A percentile compares a stretch with the other conserved stretches of the same genome.
These are phyloP conservation scores for Coemansia sp. DNA, from an alignment of 192 early-diverging fungal genomes.

Conservation along the genomic window DNA sequence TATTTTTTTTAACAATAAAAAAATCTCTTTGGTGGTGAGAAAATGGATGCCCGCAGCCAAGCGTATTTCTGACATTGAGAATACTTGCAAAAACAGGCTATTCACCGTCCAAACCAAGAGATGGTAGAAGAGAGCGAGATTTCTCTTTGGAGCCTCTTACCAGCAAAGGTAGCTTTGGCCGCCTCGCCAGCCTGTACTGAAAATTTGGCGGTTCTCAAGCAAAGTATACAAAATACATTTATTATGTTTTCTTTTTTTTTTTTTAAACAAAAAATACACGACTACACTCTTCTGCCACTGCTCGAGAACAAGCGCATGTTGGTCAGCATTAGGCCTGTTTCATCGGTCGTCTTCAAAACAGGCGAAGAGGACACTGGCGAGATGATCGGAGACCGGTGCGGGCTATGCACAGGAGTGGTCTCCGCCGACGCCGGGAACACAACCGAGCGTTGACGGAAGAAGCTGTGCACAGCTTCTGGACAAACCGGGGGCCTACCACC, in stretches of 20 bases:
- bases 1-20: no score
- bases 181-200: not conserved
- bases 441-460: conserved; percentile 39
- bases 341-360: conserved; percentile 29
- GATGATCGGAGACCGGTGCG: conserved; percentile 21
- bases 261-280: not conserved
- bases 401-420: conserved; percentile 32
- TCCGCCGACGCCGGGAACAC: conserved; percentile 51
- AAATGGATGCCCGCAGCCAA: no score
- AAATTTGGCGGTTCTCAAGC: no score
- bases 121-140: not conserved
- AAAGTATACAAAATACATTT: not conserved
- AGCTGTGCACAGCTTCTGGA: conserved; percentile 28
- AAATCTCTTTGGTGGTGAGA: no score
- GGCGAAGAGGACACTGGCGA: conserved; percentile 34
- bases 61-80: no score
- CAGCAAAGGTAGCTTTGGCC: not conserved
- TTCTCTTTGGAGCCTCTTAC: not conserved
- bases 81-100: not conserved
- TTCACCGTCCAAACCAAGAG: not conserved
- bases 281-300: not conserved
- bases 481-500: conserved; percentile 29
- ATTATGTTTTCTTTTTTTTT: not conserved
- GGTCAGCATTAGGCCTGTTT: not conserved
- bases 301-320: not conserved